Base-by-base conservation (phyloP, 2,329 filamentous ascomycete species). In the Catunica adiposa region DNA sequence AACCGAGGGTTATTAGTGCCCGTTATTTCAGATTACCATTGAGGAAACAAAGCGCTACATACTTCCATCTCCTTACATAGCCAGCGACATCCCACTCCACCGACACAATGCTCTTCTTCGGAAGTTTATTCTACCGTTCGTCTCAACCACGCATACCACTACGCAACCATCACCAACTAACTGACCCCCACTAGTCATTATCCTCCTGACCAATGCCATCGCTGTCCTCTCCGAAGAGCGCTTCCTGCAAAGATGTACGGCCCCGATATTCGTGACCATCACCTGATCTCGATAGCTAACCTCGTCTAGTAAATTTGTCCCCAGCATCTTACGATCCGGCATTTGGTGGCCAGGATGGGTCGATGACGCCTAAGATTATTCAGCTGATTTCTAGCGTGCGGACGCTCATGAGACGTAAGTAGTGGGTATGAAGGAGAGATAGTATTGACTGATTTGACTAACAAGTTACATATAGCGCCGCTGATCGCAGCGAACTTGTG, bases 201-300 rank as follows among this genome's bases (percentile, higher is more conserved):
- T 94, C 67, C 86, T 97, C 65, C 79, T 97, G 66, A 82, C 92
- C 70, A 98, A 98, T 70, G 87, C 88, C 62, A 84, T 97, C 66
- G 88, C 89, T 61, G 82, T 96, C 66, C 84, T 97, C 61, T 94
- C 88, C 63, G 89, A 95, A 79, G 89, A 95, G 71, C 84, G 89
- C 60, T 95, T 95, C 69, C 85, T 95, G 62, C 70, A 84, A 71
- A 83, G 68, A 62, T 94, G 69, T 71, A 66, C 61, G 68, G 59
- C 29, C 34, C 9, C 7, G 15, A 22, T 22, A 15, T 23, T 7
- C 15, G 5, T 29, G 20, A 6, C 23, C 23, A 37, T 51, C 25
- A 46, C 29, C 29, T 6, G 8, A 3, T 8, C n/a, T n/a, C 38
- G 4, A 20, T 56, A 2, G 17, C 44, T 48, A 48, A 48, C 46